Conservation (phyloP, 805 yeast species). For the Yarrowia sp. region DNA sequence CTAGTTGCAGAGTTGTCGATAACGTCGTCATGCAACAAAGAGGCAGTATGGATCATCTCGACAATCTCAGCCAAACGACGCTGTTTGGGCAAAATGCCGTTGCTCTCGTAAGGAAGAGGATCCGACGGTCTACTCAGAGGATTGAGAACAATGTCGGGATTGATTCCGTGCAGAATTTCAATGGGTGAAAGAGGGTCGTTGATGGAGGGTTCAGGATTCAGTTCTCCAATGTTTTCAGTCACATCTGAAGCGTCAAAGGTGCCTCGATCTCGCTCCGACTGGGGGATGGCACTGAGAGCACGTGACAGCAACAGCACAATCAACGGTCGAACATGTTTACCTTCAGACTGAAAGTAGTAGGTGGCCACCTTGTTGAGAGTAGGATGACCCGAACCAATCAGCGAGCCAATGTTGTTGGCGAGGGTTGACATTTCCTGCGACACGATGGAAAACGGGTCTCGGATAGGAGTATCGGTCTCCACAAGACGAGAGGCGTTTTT, state of each 20-base stretch:
- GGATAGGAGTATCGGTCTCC: conserved; percentile 43
- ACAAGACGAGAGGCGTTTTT: conserved; percentile 37
- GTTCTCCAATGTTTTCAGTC: conserved; percentile 30
- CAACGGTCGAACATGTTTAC: conserved; percentile 91
- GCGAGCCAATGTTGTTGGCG: conserved; percentile 79
- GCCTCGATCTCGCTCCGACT: conserved; percentile 63
- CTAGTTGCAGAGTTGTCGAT: conserved; percentile 84
- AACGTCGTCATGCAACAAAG: conserved; percentile 93
- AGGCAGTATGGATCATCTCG: conserved; percentile 97
- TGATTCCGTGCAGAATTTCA: conserved; percentile 80
- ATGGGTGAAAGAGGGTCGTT: conserved; percentile 67
- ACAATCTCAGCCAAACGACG: conserved; percentile 94
- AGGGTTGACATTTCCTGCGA: conserved; percentile 88
- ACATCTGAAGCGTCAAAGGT: conserved; percentile 47
- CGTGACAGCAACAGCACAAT: conserved; percentile 80
- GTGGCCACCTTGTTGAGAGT: conserved; percentile 87
- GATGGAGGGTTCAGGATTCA: conserved; percentile 37
- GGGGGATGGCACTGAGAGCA: conserved; percentile 72
- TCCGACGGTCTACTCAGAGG: conserved; percentile 83
- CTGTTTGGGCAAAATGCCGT: conserved; percentile 91
- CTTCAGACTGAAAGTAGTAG: conserved; percentile 94
- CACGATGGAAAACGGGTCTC: conserved; percentile 87
- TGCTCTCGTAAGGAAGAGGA: conserved; percentile 58
- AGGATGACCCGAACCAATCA: conserved; percentile 93
- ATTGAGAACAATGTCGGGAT: conserved; percentile 73